Percentiles rank a stretch among this genome's conserved stretches.
Conservation (phyloP, 345 rosid genomes). For the Litchi chinensis region DNA sequence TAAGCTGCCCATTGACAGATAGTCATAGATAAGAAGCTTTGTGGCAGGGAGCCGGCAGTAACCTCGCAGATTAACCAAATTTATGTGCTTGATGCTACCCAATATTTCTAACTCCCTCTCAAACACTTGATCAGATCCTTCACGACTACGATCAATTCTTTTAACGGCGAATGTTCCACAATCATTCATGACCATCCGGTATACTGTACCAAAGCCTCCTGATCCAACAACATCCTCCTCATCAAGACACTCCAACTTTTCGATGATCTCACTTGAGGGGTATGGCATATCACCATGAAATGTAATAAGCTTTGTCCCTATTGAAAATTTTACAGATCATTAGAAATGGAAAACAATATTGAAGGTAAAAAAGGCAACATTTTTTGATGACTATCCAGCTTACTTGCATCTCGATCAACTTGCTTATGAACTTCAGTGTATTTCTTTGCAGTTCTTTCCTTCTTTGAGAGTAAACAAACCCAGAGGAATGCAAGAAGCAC, state of each 20-base stretch:
- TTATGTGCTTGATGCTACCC: constrained; percentile 96
- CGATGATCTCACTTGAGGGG: constrained; percentile 80
- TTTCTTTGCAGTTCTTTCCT: constrained; percentile 84
- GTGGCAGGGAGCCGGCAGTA: constrained; percentile 86
- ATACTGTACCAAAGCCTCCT: constrained; percentile 96
- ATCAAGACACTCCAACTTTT: constrained; percentile 91
- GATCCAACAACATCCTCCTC: constrained; percentile 95
- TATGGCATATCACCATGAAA: constrained; percentile 98
- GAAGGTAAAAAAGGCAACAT: not conserved
- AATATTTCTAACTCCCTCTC: constrained; percentile 93
- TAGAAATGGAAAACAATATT: not conserved
- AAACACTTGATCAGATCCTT: constrained; percentile 92
- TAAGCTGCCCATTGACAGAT: constrained; percentile 86
- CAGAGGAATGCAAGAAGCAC: constrained; percentile 72
- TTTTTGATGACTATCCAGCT: constrained; percentile 20
- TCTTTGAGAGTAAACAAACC: constrained; percentile 78
- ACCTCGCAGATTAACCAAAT: constrained; percentile 88
- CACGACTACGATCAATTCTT: constrained; percentile 75
- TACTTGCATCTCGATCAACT: constrained; percentile 65
- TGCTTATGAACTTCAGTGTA: constrained; percentile 94
- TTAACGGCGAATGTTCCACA: constrained; percentile 98
- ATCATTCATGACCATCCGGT: constrained; percentile 97
- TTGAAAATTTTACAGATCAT: constrained; percentile 6
- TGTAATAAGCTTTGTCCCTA: constrained; percentile 85
- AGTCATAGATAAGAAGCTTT: constrained; percentile 92